Conservation (phyloP, 495 filamentous ascomycete species). For the Talaromyces wortmannii region DNA sequence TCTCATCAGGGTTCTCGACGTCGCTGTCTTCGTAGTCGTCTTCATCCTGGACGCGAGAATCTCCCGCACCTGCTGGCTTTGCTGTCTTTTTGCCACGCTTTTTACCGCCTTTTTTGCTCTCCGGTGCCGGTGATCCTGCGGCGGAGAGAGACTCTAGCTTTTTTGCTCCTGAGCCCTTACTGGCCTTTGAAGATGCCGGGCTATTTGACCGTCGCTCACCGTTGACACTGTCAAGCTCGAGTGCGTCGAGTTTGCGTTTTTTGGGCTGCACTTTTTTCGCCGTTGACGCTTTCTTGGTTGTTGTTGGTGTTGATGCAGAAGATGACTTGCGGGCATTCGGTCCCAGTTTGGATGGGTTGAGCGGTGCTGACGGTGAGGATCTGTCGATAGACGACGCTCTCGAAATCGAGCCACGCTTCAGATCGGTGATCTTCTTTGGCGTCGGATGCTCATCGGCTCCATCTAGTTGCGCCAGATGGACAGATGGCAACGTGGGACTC, state of each 20-base stretch:
- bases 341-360: conserved; percentile 25
- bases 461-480: conserved; percentile 17
- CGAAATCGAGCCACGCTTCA: conserved; percentile 27
- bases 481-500: conserved; percentile 13
- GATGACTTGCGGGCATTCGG: conserved; percentile 27
- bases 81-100: conserved; percentile 9
- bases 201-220: conserved; percentile 37
- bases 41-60: conserved; percentile 14
- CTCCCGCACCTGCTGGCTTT: conserved; percentile 1
- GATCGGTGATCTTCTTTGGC: conserved; percentile 29
- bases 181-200: conserved; percentile 39
- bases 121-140: conserved; percentile 33
- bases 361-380: conserved; percentile 26
- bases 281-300: conserved; percentile 48
- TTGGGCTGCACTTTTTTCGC: conserved; percentile 47
- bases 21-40: conserved; percentile 34
- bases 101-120: conserved; percentile 17
- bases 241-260: conserved; percentile 47
- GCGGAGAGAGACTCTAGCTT: conserved; percentile 33
- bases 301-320: conserved; percentile 10
- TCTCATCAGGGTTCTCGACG: conserved; percentile 25
- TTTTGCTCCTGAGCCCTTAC: conserved; percentile 37
- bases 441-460: conserved; percentile 29
- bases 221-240: conserved; percentile 35
- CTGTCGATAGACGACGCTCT: conserved; percentile 27